These are phyloP conservation scores for Podila clonocystis DNA, from an alignment of 192 early-diverging fungal species.

Conservation along the genomic window DNA sequence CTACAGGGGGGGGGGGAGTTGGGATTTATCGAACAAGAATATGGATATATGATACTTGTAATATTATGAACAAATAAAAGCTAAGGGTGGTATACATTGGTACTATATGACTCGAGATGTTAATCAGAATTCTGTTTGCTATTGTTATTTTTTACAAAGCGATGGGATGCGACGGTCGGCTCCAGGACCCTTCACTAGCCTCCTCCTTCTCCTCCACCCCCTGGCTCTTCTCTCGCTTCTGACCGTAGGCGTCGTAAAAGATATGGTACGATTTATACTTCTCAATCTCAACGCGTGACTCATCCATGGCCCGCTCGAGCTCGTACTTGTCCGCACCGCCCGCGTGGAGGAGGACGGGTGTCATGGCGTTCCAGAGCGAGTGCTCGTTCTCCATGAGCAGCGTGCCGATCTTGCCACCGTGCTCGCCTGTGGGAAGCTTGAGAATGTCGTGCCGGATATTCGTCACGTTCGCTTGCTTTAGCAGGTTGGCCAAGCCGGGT, in stretches of 20 bases:
- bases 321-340: conserved; percentile 20
- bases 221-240: conserved; percentile 6
- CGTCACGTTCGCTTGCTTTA: conserved; percentile 9
- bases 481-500: background rate
- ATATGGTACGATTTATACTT: conserved; percentile 34
- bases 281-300: conserved; percentile 16
- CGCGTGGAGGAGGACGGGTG: conserved; percentile 31
- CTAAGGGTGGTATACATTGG: too few species aligned
- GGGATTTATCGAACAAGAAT: too few species aligned
- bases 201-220: too few species aligned
- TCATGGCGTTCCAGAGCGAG: conserved; percentile 30
- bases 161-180: background rate
- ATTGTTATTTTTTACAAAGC: background rate
- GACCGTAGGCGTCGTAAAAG: conserved; percentile 25
- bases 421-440: conserved; percentile 21
- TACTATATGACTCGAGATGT: too few species aligned
- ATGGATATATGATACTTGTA: too few species aligned
- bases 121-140: background rate
- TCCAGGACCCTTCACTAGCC: too few species aligned
- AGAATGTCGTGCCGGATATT: conserved; percentile 18
- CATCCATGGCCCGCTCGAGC: conserved; percentile 18
- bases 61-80: background rate
- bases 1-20: too few species aligned
- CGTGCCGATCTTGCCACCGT: conserved; percentile 38
- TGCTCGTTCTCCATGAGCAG: conserved; percentile 33